Evolutionary conservation across 306 rosid genomes (phyloP).

Genomic region (Castanopsis chinensis): DNA sequence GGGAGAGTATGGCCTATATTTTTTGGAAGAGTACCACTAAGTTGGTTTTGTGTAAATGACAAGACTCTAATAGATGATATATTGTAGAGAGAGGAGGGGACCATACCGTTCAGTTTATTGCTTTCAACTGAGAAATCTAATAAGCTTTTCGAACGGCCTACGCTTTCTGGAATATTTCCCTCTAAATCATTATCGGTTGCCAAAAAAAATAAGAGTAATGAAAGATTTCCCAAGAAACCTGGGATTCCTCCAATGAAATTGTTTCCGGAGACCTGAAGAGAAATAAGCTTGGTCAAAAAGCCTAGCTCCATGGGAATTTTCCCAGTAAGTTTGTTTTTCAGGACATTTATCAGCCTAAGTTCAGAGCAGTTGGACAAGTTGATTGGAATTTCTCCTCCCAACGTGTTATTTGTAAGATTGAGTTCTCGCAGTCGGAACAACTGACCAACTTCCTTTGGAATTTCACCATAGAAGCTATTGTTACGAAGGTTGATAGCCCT

Average conservation of each 20-base stretch:
- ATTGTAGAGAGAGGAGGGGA: conserved; percentile 29
- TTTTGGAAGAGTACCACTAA: conserved; percentile 7
- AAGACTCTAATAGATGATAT: conserved; percentile 3
- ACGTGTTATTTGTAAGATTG: neutral
- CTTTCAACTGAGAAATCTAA: neutral
- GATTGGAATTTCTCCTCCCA: conserved; percentile 7
- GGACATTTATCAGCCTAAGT: neutral
- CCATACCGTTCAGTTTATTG: conserved; percentile 16
- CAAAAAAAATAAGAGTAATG: neutral
- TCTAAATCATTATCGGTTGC: neutral
- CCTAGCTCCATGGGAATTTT: conserved; percentile 14
- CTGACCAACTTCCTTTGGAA: neutral
- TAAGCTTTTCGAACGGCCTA: neutral
- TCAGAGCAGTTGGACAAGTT: conserved; percentile 3
- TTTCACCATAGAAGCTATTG: too few species aligned
- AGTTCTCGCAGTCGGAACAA: neutral
- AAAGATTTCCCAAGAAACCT: conserved; percentile 13
- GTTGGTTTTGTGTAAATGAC: neutral
- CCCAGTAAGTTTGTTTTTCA: neutral
- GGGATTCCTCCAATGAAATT: conserved; percentile 17
- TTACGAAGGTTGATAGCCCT: too few species aligned
- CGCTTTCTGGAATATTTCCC: conserved; percentile 14
- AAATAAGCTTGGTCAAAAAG: neutral
- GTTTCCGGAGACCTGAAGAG: accelerated
- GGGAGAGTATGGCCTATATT: conserved; percentile 1